Conservation (phyloP, 2,329 filamentous ascomycete genomes). For the Fusarium fujikuroi region DNA sequence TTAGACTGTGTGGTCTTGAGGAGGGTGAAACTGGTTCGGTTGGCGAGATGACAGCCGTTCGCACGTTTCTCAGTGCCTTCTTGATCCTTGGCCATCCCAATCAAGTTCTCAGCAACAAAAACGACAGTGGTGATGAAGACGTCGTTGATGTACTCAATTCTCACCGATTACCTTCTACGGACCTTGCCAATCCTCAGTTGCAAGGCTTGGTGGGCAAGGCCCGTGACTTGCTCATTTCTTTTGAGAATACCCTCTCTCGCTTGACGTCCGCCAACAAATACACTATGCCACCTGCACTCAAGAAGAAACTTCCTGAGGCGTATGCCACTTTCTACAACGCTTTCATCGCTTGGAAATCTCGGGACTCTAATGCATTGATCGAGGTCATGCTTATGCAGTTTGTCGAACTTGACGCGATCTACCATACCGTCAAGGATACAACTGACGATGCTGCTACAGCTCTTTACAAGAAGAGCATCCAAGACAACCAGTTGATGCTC, state of each 20-base stretch:
- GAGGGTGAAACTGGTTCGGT: constrained; percentile 72
- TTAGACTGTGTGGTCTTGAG: constrained; percentile 75
- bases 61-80: constrained; percentile 83
- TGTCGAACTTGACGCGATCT: constrained; percentile 84
- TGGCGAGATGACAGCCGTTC: constrained; percentile 74
- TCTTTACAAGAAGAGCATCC: constrained; percentile 82
- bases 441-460: constrained; percentile 77
- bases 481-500: constrained; percentile 82
- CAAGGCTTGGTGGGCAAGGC: constrained; percentile 82
- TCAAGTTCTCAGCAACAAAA: constrained; percentile 80
- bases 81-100: constrained; percentile 82
- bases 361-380: constrained; percentile 80
- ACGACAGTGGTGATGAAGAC: constrained; percentile 67
- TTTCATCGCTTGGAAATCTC: constrained; percentile 85
- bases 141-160: constrained; percentile 54
- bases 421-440: constrained; percentile 83
- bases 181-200: constrained; percentile 69
- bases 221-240: constrained; percentile 79
- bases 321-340: constrained; percentile 81
- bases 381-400: constrained; percentile 90
- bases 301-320: constrained; percentile 71
- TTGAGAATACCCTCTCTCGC: constrained; percentile 77
- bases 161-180: constrained; percentile 52
- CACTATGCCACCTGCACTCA: constrained; percentile 70
- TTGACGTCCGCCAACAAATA: constrained; percentile 74